Base-by-base conservation (phyloP, 306 rosid species). In the Oxytropis ochrocephala region DNA sequence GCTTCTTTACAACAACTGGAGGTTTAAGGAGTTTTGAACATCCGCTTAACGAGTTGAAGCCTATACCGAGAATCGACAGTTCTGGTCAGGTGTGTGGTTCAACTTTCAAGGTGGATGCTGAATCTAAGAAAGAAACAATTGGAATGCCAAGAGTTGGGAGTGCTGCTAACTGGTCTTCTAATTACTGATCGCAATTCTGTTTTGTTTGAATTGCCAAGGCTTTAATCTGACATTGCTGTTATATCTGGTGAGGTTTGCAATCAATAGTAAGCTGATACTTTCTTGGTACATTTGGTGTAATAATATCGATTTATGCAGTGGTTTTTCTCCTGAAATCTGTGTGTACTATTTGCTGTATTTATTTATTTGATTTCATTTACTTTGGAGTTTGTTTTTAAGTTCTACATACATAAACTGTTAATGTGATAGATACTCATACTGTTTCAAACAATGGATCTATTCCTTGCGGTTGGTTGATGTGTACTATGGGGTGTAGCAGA, bases 131-230 rank as follows among this genome's bases (percentile, higher is more conserved):
- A 85, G 99, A 91, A 76, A 19, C 72, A 27, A 56, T 77, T 41
- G 97, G 99, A 71, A 91, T 94, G 86, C 96, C 99, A 0, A 84
- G 99, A 77, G 97, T 94, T 47, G 99, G 96, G 61, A 90, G 99
- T 82, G 95, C 99, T 57, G 97, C 97, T 69, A 87, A 94, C 81
- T 94, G 99, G 99, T 87, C 99, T 3, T 6, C 85, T 36, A 70
- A 85, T 82, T 87, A 82, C 66, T 94, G 84, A 88, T 74, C 76
- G 58, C 57, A 19, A 51, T 16, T 67, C 68, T 5, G 9, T 64
- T 68, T 64, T 46, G 66, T 39, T 54, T 33, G 67, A 70, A 39
- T 79, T 69, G 64, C 64, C 8, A 6, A n/a, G n/a, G n/a, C 72
- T 63, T 46, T 0, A 38, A 32, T 21, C 61, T 67, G 30, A 53